Percentiles rank a stretch among this genome's conserved stretches.
These are phyloP conservation scores for Entoloma clypeatum DNA, from an alignment of 1,284 basidiomycete genomes.

Conservation along the genomic window DNA sequence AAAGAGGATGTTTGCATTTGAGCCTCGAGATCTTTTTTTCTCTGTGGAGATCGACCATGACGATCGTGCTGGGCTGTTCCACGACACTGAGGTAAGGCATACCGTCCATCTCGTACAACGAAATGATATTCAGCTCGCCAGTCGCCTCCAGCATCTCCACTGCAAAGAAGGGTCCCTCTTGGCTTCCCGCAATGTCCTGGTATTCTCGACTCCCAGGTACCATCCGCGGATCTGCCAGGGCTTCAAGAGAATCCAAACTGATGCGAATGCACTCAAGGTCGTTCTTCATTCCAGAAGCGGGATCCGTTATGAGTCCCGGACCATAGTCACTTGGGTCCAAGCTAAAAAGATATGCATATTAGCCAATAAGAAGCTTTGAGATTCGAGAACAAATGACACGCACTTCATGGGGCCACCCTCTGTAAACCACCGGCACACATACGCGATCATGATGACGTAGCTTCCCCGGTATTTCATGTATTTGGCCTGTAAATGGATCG, in stretches of 20 bases:
- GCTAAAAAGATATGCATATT: conserved; percentile 29
- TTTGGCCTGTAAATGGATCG: conserved; percentile 58
- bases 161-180: conserved; percentile 39
- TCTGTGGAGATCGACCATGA: conserved; percentile 45
- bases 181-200: conserved; percentile 30
- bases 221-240: conserved; percentile 44
- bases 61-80: conserved; percentile 40
- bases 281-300: conserved; percentile 46
- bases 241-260: conserved; percentile 47
- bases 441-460: conserved; percentile 59
- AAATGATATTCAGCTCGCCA: conserved; percentile 37
- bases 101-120: conserved; percentile 44
- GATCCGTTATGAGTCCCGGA: conserved; percentile 43
- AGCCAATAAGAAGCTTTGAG: conserved; percentile 2
- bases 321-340: conserved; percentile 46
- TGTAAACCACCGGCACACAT: conserved; percentile 28
- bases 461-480: conserved; percentile 49
- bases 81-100: conserved; percentile 43
- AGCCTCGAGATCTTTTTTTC: conserved; percentile 18
- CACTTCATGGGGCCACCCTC: conserved; percentile 28
- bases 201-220: conserved; percentile 39
- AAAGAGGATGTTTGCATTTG: conserved; percentile 18
- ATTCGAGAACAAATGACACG: conserved; percentile 11
- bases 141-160: conserved; percentile 39
- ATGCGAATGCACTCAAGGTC: conserved; percentile 47